Evolutionary conservation across 768 basidiomycete species (phyloP), one percentile per base, ranked within the genome.

Genomic region (Tricholoma matsutake): DNA sequence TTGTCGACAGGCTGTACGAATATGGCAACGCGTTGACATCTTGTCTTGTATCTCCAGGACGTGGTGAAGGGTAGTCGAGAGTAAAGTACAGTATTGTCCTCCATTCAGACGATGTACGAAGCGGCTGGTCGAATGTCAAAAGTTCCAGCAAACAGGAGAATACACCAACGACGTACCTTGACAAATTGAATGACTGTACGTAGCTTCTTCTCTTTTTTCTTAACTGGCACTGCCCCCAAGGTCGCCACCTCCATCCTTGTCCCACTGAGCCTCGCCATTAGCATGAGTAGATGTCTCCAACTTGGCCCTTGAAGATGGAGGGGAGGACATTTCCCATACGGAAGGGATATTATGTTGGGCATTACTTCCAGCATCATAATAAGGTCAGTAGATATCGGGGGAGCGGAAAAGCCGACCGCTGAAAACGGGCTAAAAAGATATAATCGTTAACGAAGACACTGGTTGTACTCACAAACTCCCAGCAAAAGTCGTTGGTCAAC

Each of bases 161-260:
- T 34, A 35, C 28, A 7, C 22, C 20, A 20, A 29, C 39, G 16
- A 66, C 81, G 56, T 65, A 90, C 91, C 79, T 86, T 89, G 54
- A 91, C 79, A 66, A 93, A 91, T 67, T 93, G 91, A 58, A 94
- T 74, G 0, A 93, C 88, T 0, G 86, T 86, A 43, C 92, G 86
- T 49, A 94, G 74, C 61, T 80, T 81, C 55, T 87, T 76, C 5
- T 83, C 82, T 1, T 75, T 76, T 66, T 86, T 87, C 31, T 80
- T 76, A 0, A 80, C 72, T 1, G 85, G 83, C 64, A 89, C 73
- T 1, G 88, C 86, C 65, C 89, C 88, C 37, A 90, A 68, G 0
- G 87, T 85, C 1, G 91, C 84, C 1, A 91, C 84, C 64, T 92
- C 87, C 49, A 94, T 76, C 54, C 83, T 83, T 5, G 88, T 87